Base-by-base conservation (phyloP, 169 alveolate genomes). In the Cryptosporidium sp. region DNA sequence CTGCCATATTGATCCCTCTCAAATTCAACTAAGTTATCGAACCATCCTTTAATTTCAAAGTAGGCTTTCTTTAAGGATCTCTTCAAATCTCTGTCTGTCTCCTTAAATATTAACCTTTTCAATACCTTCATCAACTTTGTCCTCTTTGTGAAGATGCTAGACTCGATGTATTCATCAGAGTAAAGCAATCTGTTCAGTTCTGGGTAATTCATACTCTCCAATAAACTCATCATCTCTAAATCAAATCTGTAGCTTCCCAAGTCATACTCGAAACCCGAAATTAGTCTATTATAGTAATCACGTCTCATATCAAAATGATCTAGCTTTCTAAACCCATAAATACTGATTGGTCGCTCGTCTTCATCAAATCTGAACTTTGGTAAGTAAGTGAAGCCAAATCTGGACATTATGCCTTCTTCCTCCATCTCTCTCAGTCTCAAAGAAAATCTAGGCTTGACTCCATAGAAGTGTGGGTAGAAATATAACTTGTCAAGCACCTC, bases 401-500 rank as follows among this genome's bases (percentile, higher is more conserved):
- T 21, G 18, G 62, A 29, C 8, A n/a, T 51, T 29, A 73, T 51
- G 12, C 86, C 55, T 18, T 33, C 41, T 41, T 73, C 71, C 33
- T 73, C 70, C 1, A 33, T 12, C 29, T 59, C 31, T n/a, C 23
- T 31, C 9, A 73, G 58, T 69, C 59, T 69, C 18, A 23, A 23
- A 8, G 62, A 39, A 9, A 3, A 8, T 2, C n/a, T 33, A 21
- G 65, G 39, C 23, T 23, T 45, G 6, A 45, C 29, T 5, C 84
- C 51, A 41, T 8, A 18, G n/a, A 52, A 73, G 71, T 55, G 51
- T 35, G 86, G 86, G 41, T 33, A 73, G 70, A 73, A 73, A 41
- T 33, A 73, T 14, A 73, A 39, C 33, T 73, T 73, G 26, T 73
- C 86, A 58, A 73, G 51, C 6, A 55, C 86, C 26, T 73, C 86